Conservation (phyloP, 2,329 filamentous ascomycete genomes). For the Didymella lethalis region DNA sequence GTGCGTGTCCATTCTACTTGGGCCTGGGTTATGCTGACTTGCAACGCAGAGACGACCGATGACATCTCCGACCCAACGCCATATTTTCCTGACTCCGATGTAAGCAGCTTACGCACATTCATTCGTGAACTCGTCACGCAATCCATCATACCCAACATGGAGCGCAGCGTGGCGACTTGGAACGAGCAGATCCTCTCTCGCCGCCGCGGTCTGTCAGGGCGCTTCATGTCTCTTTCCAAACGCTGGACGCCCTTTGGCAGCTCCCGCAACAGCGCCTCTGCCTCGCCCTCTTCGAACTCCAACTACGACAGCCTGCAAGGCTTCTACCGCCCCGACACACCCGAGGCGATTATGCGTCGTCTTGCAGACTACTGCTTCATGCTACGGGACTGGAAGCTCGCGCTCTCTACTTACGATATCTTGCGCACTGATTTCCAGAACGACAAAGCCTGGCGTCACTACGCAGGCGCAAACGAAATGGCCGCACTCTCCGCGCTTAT, state of each 20-base stretch:
- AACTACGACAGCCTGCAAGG: conserved; percentile 82
- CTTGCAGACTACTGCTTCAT: conserved; percentile 96
- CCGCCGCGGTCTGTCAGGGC: conserved; percentile 84
- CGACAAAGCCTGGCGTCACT: conserved; percentile 96
- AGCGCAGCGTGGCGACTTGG: conserved; percentile 88
- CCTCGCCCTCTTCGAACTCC: conserved; percentile 61
- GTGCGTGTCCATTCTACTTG: conserved; percentile 45
- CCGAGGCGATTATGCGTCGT: conserved; percentile 91
- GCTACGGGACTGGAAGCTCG: conserved; percentile 94
- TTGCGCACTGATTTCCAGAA: conserved; percentile 88
- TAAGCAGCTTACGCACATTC: conserved; percentile 86
- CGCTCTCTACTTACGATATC: conserved; percentile 90
- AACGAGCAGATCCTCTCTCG: conserved; percentile 96
- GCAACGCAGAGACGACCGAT: conserved; percentile 66
- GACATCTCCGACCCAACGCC: conserved; percentile 75
- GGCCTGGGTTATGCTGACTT: conserved; percentile 23
- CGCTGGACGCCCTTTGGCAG: conserved; percentile 85
- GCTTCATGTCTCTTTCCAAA: conserved; percentile 94
- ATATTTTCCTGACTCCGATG: conserved; percentile 92
- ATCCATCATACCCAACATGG: conserved; percentile 95
- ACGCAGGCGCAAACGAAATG: conserved; percentile 96
- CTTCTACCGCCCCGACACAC: conserved; percentile 82
- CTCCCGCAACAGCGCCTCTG: conserved; percentile 63
- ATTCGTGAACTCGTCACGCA: conserved; percentile 95
- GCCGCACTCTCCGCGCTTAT: conserved; percentile 83